Evolutionary conservation across 2,329 filamentous ascomycete species (phyloP), one percentile per base, ranked within the genome.

Genomic region (Fusarium protoensiforme): DNA sequence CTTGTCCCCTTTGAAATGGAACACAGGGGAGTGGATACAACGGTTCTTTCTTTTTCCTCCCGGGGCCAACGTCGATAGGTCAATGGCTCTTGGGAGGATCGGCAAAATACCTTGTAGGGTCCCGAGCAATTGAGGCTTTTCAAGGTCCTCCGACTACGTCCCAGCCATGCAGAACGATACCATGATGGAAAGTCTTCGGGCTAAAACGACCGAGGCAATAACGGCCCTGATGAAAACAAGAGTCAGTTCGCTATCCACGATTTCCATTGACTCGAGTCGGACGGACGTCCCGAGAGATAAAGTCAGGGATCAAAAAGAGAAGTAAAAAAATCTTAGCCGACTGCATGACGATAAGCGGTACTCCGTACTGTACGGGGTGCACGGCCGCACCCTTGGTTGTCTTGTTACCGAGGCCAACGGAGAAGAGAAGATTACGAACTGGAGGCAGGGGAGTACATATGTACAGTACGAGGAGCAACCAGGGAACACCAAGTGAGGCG

Each of bases 51-150:
- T 61, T 62, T 70, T 64, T 65, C 46, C 18, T 61, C 48, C 27
- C 29, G 54, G 68, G 46, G 61, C 35, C 39, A 61, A 65, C 48
- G 65, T 65, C 69, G 54, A 78, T 77, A 78, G 75, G 75, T 53
- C 74, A 77, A 77, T 74, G 73, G 62, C 65, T 67, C 60, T 43
- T 66, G 57, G 46, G 41, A 62, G 60, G 72, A 77, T 78, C 75
- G 62, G 67, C 62, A 67, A 27, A 62, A 72, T 65, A 58, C 27
- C 70, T 62, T 64, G 64, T 66, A 76, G 60, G 68, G 68, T 71
- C 61, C 35, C 48, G 67, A 68, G 62, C 64, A 61, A 71, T 72
- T 71, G 71, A 66, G 59, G 66, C 67, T 64, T 61, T 71, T 48
- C 48, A 51, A 39, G 18, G 9, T 56, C 35, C 54, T 53, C 39